A percentile compares a stretch with the other conserved stretches of the same genome.
These are phyloP conservation scores for Nannochloropsis oceanica DNA, from an alignment of 108 stramenopile species.

Conservation along the genomic window DNA sequence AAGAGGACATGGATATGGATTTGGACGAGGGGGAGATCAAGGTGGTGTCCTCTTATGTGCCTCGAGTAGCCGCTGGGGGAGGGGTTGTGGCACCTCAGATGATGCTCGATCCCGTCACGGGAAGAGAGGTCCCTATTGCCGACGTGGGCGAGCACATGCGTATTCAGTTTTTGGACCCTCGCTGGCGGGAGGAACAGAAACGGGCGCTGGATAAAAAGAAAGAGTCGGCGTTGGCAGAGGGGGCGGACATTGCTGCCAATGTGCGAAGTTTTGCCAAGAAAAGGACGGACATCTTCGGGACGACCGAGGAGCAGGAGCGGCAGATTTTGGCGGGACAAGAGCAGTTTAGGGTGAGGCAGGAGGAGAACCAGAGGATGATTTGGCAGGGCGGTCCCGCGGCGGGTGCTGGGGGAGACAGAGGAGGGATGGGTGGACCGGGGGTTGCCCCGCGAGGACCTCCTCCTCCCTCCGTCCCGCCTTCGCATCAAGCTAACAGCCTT, in stretches of 20 bases:
- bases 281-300: slow-evolving; percentile 42
- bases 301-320: slow-evolving; percentile 28
- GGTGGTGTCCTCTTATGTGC: slow-evolving; percentile 69
- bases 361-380: slow-evolving; percentile 24
- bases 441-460: neutral
- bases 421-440: slow-evolving; percentile 2
- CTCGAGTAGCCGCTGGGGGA: slow-evolving; percentile 48
- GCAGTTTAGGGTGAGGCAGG: slow-evolving; percentile 3
- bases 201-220: slow-evolving; percentile 80
- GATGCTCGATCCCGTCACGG: slow-evolving; percentile 83
- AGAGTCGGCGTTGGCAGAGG: slow-evolving; percentile 72
- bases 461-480: slow-evolving; percentile 1
- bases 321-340: slow-evolving; percentile 22
- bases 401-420: slow-evolving; percentile 1
- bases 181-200: slow-evolving; percentile 73
- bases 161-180: slow-evolving; percentile 86
- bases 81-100: slow-evolving; percentile 43
- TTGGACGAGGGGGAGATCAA: slow-evolving; percentile 51
- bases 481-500: neutral
- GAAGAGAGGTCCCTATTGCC: slow-evolving; percentile 59
- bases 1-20: slow-evolving; percentile 45
- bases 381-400: slow-evolving; percentile 26
- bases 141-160: slow-evolving; percentile 91
- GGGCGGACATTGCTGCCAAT: slow-evolving; percentile 72
- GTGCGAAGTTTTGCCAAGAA: slow-evolving; percentile 41